phyloP scores from a whole-genome alignment of 2,329 filamentous ascomycete genomes.

The Talaromyces verruculosus region DNA sequence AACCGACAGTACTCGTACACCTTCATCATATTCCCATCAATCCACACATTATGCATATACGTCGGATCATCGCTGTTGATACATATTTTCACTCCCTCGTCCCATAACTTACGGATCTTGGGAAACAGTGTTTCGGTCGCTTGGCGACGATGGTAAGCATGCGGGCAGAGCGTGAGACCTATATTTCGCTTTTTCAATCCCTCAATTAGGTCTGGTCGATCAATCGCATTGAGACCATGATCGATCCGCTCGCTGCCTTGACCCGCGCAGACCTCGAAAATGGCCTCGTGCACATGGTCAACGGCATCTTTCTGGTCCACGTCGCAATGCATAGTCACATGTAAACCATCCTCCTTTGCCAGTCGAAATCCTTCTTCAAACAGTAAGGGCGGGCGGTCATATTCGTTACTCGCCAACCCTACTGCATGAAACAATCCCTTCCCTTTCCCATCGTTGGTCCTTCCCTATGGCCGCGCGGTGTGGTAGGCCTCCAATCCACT shows the following conservation, averaged over 20 bases:
- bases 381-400: constrained; percentile 46
- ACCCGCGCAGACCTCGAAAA: constrained; percentile 34
- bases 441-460: constrained; percentile 23
- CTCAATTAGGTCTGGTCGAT: constrained; percentile 35
- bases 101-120: constrained; percentile 46
- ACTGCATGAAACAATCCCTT: constrained; percentile 48
- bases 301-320: constrained; percentile 52
- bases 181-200: constrained; percentile 35
- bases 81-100: constrained; percentile 49
- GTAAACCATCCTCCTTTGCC: constrained; percentile 21
- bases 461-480: constrained; percentile 39
- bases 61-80: constrained; percentile 54
- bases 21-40: constrained; percentile 51
- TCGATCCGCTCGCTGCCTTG: constrained; percentile 41
- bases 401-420: constrained; percentile 51
- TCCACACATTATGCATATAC: constrained; percentile 54
- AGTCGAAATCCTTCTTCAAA: constrained; percentile 46
- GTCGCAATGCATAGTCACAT: constrained; percentile 54
- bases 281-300: constrained; percentile 45
- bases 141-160: constrained; percentile 43
- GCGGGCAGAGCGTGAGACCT: constrained; percentile 46
- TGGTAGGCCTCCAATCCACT: constrained; percentile 43
- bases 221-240: constrained; percentile 45
- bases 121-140: constrained; percentile 46
- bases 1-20: constrained; percentile 45